Conservation (phyloP, 225 moss, liverwort and hornwort genomes). For the Sphagnum tenellum region DNA sequence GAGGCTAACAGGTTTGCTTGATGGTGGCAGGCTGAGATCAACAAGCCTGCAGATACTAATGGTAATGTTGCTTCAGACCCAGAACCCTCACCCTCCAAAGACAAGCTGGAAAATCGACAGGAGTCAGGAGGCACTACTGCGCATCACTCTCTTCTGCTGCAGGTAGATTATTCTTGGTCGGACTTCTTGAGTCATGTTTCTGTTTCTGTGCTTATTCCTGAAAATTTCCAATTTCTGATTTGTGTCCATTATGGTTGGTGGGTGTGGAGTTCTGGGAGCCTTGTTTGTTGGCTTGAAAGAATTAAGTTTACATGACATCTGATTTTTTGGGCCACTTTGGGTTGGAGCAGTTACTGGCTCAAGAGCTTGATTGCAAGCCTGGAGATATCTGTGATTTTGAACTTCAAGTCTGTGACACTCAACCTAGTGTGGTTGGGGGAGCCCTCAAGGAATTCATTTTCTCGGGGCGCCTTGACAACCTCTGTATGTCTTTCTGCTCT, state of each 20-base stretch:
- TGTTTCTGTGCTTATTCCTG: too few species aligned
- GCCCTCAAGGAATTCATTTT: constrained; percentile 92
- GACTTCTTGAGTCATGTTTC: too few species aligned
- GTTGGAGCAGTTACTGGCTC: constrained; percentile 56
- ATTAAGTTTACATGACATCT: too few species aligned
- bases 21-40: constrained; percentile 55
- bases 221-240: too few species aligned
- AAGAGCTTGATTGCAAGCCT: constrained; percentile 60
- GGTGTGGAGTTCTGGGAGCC: too few species aligned
- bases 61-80: constrained; percentile 8
- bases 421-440: constrained; percentile 76
- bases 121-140: constrained; percentile 13
- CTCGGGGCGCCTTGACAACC: constrained; percentile 93
- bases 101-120: constrained; percentile 13
- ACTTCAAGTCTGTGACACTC: constrained; percentile 84
- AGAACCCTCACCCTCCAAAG: constrained; percentile 13
- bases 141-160: constrained; percentile 80
- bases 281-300: too few species aligned
- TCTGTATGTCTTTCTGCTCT: constrained; percentile 92
- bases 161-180: constrained; percentile 19
- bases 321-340: background rate
- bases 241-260: too few species aligned
- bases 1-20: too few species aligned
- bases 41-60: constrained; percentile 27
- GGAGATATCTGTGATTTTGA: constrained; percentile 82